phyloP scores from a whole-genome alignment of 2,329 filamentous ascomycete genomes.

The Hymenoscyphus repandus region DNA sequence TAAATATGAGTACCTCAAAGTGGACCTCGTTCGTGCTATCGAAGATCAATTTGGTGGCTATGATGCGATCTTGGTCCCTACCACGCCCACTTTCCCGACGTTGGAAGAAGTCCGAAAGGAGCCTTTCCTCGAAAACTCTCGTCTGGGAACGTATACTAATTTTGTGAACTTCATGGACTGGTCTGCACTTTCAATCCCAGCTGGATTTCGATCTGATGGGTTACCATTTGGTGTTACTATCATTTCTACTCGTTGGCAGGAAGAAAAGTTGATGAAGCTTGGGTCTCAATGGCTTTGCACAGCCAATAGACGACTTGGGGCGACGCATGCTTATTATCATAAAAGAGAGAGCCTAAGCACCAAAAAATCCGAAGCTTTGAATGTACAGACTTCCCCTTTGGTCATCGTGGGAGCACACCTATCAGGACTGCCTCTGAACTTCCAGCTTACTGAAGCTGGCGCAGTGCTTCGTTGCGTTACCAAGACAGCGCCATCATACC shows the following conservation, averaged over 20 bases:
- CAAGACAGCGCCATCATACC: slow-evolving; percentile 30
- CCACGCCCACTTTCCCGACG: slow-evolving; percentile 47
- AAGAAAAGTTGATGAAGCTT: slow-evolving; percentile 23
- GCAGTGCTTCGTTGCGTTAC: slow-evolving; percentile 25
- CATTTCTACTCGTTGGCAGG: slow-evolving; percentile 34
- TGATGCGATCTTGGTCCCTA: slow-evolving; percentile 51
- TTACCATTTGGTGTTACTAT: slow-evolving; percentile 37
- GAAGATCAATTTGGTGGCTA: slow-evolving; percentile 37
- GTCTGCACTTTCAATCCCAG: slow-evolving; percentile 44
- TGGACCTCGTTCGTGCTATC: slow-evolving; percentile 38
- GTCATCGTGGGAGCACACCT: slow-evolving; percentile 35
- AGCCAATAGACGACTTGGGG: not conserved
- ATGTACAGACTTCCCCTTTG: slow-evolving; percentile 6
- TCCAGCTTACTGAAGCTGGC: slow-evolving; percentile 31
- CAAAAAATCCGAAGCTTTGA: not conserved
- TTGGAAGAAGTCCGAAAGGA: slow-evolving; percentile 45
- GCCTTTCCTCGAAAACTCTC: slow-evolving; percentile 49
- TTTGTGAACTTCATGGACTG: slow-evolving; percentile 58
- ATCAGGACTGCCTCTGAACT: slow-evolving; percentile 32
- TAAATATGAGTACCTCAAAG: slow-evolving; percentile 34
- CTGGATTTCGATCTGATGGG: slow-evolving; percentile 34
- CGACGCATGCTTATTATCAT: not conserved
- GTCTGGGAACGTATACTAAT: slow-evolving; percentile 52
- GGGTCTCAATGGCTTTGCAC: slow-evolving; percentile 8
- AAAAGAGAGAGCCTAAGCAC: not conserved